Evolutionary conservation across 305 asterid genomes (phyloP).

Genomic region (Fraxinus platypoda): DNA sequence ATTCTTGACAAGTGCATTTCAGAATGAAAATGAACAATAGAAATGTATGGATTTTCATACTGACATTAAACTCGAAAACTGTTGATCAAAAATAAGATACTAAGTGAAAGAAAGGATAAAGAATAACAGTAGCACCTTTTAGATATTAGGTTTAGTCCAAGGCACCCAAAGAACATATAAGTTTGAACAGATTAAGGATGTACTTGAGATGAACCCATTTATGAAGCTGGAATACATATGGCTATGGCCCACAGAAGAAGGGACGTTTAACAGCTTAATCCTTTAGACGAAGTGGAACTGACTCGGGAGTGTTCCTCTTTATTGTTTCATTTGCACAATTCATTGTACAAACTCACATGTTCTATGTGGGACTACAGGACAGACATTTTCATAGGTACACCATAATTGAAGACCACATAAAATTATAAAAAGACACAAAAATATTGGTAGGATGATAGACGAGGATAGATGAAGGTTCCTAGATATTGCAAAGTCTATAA

Average conservation of each 20-base stretch:
- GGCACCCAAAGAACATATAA: background rate
- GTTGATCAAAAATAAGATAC: background rate
- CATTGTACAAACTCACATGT: background rate
- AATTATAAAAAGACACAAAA: background rate
- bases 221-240: background rate
- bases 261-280: background rate
- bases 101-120: background rate
- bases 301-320: background rate
- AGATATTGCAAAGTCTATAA: background rate
- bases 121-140: too few species aligned
- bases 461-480: background rate
- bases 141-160: background rate
- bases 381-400: background rate
- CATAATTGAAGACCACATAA: background rate
- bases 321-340: background rate
- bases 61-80: background rate
- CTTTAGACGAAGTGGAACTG: background rate
- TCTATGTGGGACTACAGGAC: background rate
- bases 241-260: background rate
- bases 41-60: background rate
- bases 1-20: conserved; percentile 25
- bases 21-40: background rate
- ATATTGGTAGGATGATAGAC: background rate
- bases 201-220: background rate
- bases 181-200: background rate